A percentile compares a stretch with the other conserved stretches of the same genome.
Conservation (phyloP, 345 rosid species). For the Syzygium oleosum region DNA sequence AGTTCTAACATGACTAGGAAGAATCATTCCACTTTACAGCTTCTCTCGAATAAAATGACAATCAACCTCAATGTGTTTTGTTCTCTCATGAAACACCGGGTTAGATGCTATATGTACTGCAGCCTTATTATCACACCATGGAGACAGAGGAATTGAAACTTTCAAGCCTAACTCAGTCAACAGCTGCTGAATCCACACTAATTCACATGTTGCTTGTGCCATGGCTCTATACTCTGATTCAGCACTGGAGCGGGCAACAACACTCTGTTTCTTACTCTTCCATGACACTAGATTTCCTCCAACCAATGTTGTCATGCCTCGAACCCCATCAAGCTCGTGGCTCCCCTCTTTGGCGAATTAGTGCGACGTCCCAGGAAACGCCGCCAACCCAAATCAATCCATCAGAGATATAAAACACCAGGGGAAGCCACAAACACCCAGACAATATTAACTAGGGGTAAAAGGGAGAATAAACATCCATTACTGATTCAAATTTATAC, state of each 20-base stretch:
- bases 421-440: too few species aligned
- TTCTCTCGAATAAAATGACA: background rate
- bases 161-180: background rate
- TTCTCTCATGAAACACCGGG: background rate
- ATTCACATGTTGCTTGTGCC: background rate
- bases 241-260: background rate
- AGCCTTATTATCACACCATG: background rate
- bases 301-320: too few species aligned
- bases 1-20: background rate
- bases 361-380: too few species aligned
- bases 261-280: background rate
- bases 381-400: too few species aligned
- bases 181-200: background rate
- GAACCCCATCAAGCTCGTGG: too few species aligned
- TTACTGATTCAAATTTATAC: too few species aligned
- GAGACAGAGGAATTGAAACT: background rate
- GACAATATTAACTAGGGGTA: too few species aligned
- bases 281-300: background rate
- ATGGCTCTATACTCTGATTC: background rate
- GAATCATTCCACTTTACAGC: background rate
- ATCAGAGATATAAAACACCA: too few species aligned
- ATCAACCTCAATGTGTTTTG: too few species aligned
- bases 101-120: background rate
- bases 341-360: too few species aligned
- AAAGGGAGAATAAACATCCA: too few species aligned